Evolutionary conservation across 2,329 filamentous ascomycete species (phyloP).

Genomic region (Colletotrichum sp.): DNA sequence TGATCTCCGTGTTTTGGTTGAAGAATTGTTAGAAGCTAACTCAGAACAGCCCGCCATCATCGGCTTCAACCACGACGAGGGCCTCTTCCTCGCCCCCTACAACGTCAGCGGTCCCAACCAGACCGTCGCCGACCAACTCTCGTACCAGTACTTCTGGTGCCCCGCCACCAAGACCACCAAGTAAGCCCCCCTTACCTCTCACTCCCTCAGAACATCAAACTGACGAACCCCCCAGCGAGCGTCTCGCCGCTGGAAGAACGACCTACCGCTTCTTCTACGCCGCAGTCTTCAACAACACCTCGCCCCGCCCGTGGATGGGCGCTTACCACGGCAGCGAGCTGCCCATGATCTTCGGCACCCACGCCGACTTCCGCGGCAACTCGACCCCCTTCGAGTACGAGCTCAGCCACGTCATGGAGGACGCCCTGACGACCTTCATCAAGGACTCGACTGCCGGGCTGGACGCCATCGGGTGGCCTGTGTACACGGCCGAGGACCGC

Average conservation of each 20-base stretch:
- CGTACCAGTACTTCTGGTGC: slow-evolving; percentile 18
- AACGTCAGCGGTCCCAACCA: slow-evolving; percentile 5
- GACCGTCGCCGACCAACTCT: neutral
- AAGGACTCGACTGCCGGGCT: slow-evolving; percentile 8
- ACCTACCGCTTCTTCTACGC: slow-evolving; percentile 31
- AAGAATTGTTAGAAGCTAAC: neutral
- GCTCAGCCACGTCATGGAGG: slow-evolving; percentile 18
- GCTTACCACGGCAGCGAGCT: slow-evolving; percentile 35
- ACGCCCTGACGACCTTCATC: slow-evolving; percentile 10
- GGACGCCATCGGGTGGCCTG: slow-evolving; percentile 10
- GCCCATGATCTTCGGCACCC: slow-evolving; percentile 37
- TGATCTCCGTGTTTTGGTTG: rapidly evolving
- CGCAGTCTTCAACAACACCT: slow-evolving; percentile 33
- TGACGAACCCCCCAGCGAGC: neutral
- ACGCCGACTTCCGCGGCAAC: slow-evolving; percentile 23
- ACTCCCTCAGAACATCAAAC: neutral
- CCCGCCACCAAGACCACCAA: slow-evolving; percentile 14
- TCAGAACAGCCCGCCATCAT: slow-evolving; percentile 1
- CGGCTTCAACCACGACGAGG: slow-evolving; percentile 15
- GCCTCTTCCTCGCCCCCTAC: slow-evolving; percentile 15
- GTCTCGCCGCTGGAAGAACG: slow-evolving; percentile 9
- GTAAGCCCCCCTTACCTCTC: neutral
- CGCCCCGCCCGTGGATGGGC: slow-evolving; percentile 28
- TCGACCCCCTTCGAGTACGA: slow-evolving; percentile 18
- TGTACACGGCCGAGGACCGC: slow-evolving; percentile 1